A percentile compares a stretch with the other conserved stretches of the same genome.
These are phyloP conservation scores for Penicillium daleae DNA, from an alignment of 495 filamentous ascomycete species.

Conservation along the genomic window DNA sequence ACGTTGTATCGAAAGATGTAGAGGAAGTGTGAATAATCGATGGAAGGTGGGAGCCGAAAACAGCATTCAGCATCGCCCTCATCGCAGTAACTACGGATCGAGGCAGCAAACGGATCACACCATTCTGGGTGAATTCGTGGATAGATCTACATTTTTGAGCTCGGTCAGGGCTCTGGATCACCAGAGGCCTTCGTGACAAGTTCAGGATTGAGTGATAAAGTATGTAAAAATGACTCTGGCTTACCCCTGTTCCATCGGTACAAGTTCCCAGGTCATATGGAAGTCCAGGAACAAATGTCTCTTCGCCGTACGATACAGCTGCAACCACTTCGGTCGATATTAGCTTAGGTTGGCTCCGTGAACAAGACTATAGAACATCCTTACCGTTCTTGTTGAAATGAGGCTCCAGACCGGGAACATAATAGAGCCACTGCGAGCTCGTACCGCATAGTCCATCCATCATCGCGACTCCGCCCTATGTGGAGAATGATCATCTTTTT, in stretches of 20 bases:
- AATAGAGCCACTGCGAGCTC: conserved; percentile 26
- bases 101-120: conserved; percentile 22
- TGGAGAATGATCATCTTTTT: not conserved
- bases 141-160: conserved; percentile 17
- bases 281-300: conserved; percentile 28
- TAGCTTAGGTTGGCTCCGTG: not conserved
- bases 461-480: conserved; percentile 30
- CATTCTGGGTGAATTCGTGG: conserved; percentile 31
- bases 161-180: not conserved
- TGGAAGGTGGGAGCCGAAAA: conserved; percentile 9
- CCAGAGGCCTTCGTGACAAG: not conserved
- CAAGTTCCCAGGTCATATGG: conserved; percentile 33
- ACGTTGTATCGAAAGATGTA: conserved; percentile 28
- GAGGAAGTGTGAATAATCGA: conserved; percentile 14
- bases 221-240: not conserved
- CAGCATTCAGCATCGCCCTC: conserved; percentile 30
- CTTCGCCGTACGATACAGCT: conserved; percentile 32
- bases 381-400: conserved; percentile 27
- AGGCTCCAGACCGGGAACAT: conserved; percentile 23
- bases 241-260: conserved; percentile 30
- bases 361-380: not conserved
- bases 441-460: conserved; percentile 38
- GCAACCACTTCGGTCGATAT: conserved; percentile 23
- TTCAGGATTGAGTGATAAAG: not conserved
- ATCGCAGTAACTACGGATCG: conserved; percentile 33